Conservation (phyloP, 2,329 filamentous ascomycete species). For the Penicillium occitanis region DNA sequence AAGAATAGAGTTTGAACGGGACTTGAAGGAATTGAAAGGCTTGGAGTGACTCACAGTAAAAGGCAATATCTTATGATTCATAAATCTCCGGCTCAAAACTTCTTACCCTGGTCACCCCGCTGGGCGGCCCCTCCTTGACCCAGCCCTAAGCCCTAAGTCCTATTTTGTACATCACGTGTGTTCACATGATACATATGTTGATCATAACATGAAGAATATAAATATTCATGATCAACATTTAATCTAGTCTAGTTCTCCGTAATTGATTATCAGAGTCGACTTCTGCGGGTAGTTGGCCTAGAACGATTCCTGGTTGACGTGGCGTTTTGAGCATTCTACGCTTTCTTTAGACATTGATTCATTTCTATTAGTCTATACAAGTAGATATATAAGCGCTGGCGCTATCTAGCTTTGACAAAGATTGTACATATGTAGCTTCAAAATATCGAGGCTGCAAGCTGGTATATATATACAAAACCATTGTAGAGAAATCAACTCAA, state of each 20-base stretch:
- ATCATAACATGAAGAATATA: neutral
- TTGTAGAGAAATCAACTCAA: neutral
- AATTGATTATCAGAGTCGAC: neutral
- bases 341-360: neutral
- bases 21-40: neutral
- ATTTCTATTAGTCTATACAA: neutral
- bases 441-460: neutral
- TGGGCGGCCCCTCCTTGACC: slow-evolving; percentile 19
- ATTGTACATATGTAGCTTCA: neutral
- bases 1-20: too few species aligned
- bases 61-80: slow-evolving; percentile 13
- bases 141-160: slow-evolving; percentile 23
- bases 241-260: too few species aligned
- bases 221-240: neutral
- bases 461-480: neutral
- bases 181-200: neutral
- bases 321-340: neutral
- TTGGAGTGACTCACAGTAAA: slow-evolving; percentile 6
- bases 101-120: slow-evolving; percentile 18
- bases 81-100: slow-evolving; percentile 15
- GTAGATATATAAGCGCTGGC: neutral
- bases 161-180: slow-evolving; percentile 15
- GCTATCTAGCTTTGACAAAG: neutral
- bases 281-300: neutral
- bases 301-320: neutral